These are phyloP conservation scores for Fomitopsis pinicola DNA, from an alignment of 1,284 basidiomycete genomes.

Conservation along the genomic window DNA sequence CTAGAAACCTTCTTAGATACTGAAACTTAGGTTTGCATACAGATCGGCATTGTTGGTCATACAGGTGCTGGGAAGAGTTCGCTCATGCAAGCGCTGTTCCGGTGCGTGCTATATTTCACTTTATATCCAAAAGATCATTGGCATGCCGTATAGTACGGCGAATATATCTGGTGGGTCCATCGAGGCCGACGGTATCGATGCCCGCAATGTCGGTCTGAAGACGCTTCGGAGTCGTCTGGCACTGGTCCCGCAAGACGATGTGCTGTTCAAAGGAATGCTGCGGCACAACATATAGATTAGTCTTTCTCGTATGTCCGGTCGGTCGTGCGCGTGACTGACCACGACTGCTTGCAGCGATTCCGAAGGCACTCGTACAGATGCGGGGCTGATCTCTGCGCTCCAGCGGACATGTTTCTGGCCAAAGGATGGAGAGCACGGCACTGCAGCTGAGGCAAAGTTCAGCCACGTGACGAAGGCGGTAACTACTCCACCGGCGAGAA, in stretches of 20 bases:
- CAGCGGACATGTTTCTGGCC: conserved; percentile 59
- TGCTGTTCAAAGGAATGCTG: conserved; percentile 61
- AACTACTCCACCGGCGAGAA: conserved; percentile 80
- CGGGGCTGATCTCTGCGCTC: conserved; percentile 49
- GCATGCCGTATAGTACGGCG: conserved; percentile 43
- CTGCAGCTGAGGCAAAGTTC: conserved; percentile 57
- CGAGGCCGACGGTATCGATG: conserved; percentile 68
- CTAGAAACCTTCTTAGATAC: too few species aligned
- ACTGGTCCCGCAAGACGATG: conserved; percentile 69
- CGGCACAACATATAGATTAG: conserved; percentile 56
- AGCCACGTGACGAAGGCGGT: conserved; percentile 63
- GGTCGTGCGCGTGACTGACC: too few species aligned
- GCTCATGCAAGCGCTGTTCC: conserved; percentile 71
- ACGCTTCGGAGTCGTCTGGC: conserved; percentile 59
- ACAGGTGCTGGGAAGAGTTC: conserved; percentile 80
- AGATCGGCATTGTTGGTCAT: conserved; percentile 73
- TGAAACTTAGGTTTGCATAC: too few species aligned
- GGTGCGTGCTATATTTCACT: conserved; percentile 29
- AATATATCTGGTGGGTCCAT: conserved; percentile 62
- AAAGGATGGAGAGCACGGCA: conserved; percentile 41
- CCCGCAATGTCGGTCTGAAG: conserved; percentile 50
- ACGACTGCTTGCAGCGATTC: conserved; percentile 49
- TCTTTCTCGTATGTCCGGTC: too few species aligned
- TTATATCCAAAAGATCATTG: not conserved
- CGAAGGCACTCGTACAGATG: conserved; percentile 44